Percentiles rank a stretch among this genome's conserved stretches.
Evolutionary conservation across 306 rosid genomes (phyloP).

Genomic region (Malus sieversii): DNA sequence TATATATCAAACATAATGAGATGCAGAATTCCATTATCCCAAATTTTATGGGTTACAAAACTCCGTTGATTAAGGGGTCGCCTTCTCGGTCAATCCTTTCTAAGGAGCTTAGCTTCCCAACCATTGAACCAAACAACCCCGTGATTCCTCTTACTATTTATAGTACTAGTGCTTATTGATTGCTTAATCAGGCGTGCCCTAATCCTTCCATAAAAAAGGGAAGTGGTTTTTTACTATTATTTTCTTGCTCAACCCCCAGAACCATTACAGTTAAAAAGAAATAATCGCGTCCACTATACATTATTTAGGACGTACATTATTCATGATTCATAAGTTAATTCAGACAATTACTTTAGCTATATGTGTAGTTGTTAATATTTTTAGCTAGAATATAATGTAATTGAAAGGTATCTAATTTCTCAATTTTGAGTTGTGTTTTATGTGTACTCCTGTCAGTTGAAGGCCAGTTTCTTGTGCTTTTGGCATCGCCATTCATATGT

Average conservation of each 20-base stretch:
- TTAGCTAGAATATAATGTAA: not conserved
- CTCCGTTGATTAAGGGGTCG: not conserved
- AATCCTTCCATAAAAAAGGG: not conserved
- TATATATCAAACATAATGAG: not conserved
- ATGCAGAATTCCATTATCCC: not conserved
- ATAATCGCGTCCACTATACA: not conserved
- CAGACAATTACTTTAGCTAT: not conserved
- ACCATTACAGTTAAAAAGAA: not conserved
- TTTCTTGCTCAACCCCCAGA: not conserved
- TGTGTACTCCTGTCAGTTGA: not conserved
- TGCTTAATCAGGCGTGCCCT: not conserved
- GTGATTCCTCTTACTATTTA: not conserved
- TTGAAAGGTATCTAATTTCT: not conserved
- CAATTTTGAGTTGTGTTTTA: not conserved
- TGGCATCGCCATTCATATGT: not conserved
- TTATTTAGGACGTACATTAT: not conserved
- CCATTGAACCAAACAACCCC: no score
- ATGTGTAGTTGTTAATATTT: not conserved
- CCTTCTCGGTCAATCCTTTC: no score
- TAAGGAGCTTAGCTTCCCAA: no score
- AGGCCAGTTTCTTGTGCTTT: not conserved
- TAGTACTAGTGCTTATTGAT: not conserved
- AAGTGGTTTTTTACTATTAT: not conserved
- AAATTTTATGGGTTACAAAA: not conserved
- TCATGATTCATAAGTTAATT: not conserved